Evolutionary conservation across 805 yeast genomes (phyloP), one percentile per base, ranked within the genome.

Genomic region (Kodamaea neixiangensis): DNA sequence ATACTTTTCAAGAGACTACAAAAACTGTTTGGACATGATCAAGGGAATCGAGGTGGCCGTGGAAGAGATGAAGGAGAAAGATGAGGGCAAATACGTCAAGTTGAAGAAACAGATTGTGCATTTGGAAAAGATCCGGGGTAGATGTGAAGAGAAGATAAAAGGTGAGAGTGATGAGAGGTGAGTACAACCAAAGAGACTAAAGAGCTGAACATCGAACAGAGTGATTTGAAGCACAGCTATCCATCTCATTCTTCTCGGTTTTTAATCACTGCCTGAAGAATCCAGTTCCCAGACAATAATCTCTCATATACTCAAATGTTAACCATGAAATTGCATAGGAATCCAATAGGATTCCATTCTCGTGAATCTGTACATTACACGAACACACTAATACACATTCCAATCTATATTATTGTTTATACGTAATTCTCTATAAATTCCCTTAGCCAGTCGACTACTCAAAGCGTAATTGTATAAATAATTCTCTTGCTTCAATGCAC

Each of bases 1-100:
- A 1, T 89, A 85, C 61, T 90, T 71, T 61, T 58, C 70, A 45
- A 71, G 79, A 44, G 67, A 82, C 34, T 89, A 82, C 58, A 34
- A 50, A 0, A 67, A 69, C 46, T 87, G 94, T 51, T 62, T 81
- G 13, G 69, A 34, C 25, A 48, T 48, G 51, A 48, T 48, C 25
- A 4, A 15, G 17, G 40, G 34, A 5, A 44, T 48, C 19, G 48
- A 48, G 44, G 40, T 13, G 15, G 44, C 19, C 14, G 51, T 48
- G 22, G 51, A 48, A n/a, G 47, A 37, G 38, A 25, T 48, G 40
- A 43, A 20, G 40, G 51, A 34, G n/a, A 19, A 31, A 15, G 51
- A 48, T 29, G 48, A 22, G 19, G 48, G 51, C 21, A 39, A 29
- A 39, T 48, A 48, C 41, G 18, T 33, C 6, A 48, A 48, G 47